A percentile compares a stretch with the other conserved stretches of the same genome.
Evolutionary conservation across 169 alveolate genomes (phyloP).

Genomic region (Plasmodium sp.): DNA sequence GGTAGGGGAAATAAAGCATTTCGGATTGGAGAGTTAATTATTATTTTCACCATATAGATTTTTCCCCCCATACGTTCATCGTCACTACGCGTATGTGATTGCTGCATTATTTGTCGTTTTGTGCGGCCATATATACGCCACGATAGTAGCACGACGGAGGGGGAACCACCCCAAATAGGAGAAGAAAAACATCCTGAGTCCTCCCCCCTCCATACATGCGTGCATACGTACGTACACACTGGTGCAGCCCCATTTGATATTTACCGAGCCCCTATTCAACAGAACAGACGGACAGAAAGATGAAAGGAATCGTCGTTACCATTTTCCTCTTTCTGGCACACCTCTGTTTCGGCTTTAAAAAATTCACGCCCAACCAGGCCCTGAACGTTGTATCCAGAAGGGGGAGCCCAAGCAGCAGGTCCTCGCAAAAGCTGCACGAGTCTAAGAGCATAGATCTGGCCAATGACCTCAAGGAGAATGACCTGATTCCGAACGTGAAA

Average conservation of each 20-base stretch:
- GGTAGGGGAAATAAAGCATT: not conserved
- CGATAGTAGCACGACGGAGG: not conserved
- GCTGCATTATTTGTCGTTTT: not conserved
- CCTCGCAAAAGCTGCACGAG: slow-evolving; percentile 35
- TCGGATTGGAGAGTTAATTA: not conserved
- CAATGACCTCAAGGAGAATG: slow-evolving; percentile 70
- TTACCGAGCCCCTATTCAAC: not conserved
- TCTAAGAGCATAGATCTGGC: slow-evolving; percentile 64
- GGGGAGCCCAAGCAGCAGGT: slow-evolving; percentile 10
- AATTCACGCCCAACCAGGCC: slow-evolving; percentile 3
- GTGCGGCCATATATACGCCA: not conserved
- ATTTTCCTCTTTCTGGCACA: not conserved
- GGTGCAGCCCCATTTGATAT: not conserved
- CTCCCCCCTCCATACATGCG: not conserved
- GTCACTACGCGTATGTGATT: not conserved
- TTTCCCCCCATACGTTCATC: not conserved
- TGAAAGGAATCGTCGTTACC: slow-evolving; percentile 6
- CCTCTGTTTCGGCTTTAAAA: slow-evolving; percentile 49
- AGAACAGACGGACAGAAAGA: slow-evolving; percentile 7
- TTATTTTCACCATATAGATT: not conserved
- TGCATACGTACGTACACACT: not conserved
- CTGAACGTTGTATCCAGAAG: slow-evolving; percentile 34
- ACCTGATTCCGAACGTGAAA: slow-evolving; percentile 65
- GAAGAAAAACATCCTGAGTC: not conserved
- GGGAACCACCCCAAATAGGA: not conserved